phyloP scores from a whole-genome alignment of 2,329 filamentous ascomycete species.

The Penicillium occitanis region DNA sequence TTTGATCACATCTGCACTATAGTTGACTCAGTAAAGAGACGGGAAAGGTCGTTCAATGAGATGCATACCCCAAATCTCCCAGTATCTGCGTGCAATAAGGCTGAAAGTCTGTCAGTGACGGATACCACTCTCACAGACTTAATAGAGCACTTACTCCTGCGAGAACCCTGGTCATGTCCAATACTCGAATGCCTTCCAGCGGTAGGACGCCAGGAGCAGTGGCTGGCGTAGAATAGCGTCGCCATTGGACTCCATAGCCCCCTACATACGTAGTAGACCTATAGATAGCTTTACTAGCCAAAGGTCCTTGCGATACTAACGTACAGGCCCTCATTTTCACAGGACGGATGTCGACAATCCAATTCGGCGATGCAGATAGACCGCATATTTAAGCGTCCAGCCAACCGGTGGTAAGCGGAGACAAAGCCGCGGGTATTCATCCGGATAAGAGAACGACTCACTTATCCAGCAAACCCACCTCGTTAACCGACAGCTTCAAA shows the following conservation, averaged over 20 bases:
- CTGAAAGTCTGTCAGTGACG: slow-evolving; percentile 47
- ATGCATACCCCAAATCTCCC: slow-evolving; percentile 83
- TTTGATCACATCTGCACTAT: slow-evolving; percentile 92
- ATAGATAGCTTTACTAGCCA: neutral
- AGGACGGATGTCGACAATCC: neutral
- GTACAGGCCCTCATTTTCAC: slow-evolving; percentile 9
- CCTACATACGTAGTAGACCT: neutral
- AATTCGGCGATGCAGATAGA: neutral
- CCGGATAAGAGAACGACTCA: neutral
- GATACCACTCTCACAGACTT: neutral
- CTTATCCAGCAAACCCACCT: neutral
- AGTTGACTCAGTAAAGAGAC: slow-evolving; percentile 22
- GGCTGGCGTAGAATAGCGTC: slow-evolving; percentile 44
- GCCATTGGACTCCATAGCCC: slow-evolving; percentile 26
- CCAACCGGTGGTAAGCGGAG: slow-evolving; percentile 4
- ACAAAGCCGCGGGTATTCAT: neutral
- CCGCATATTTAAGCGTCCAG: neutral
- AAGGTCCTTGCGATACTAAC: slow-evolving; percentile 29
- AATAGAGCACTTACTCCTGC: slow-evolving; percentile 69
- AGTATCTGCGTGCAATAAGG: slow-evolving; percentile 97
- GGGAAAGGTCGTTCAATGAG: slow-evolving; percentile 5
- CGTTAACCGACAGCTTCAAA: slow-evolving; percentile 14
- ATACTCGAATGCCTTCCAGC: slow-evolving; percentile 79
- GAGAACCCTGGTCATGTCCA: slow-evolving; percentile 95
- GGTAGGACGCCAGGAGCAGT: slow-evolving; percentile 57